phyloP scores from a whole-genome alignment of 2,329 filamentous ascomycete genomes.

The Aspergillus hiratsukae region DNA sequence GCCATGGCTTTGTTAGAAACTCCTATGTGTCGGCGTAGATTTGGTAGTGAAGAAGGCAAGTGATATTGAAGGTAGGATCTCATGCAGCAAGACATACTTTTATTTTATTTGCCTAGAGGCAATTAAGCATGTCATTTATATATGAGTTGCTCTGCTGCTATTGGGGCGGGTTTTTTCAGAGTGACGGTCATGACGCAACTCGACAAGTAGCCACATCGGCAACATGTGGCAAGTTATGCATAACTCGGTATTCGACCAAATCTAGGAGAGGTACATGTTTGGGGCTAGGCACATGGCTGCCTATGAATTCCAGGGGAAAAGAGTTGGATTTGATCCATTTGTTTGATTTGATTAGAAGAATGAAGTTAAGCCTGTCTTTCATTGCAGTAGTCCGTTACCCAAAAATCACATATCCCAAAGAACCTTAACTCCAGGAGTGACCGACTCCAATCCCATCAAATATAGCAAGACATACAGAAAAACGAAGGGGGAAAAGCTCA shows the following conservation, averaged over 20 bases:
- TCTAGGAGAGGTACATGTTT: background rate
- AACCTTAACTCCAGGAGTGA: background rate
- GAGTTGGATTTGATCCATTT: background rate
- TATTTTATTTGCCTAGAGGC: background rate
- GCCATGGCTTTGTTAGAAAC: background rate
- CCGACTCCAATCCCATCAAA: background rate
- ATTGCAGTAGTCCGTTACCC: background rate
- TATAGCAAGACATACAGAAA: background rate
- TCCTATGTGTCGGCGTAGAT: background rate
- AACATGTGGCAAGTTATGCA: background rate
- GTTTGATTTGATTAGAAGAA: background rate
- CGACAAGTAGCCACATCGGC: background rate
- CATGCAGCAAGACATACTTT: background rate
- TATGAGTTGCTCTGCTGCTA: background rate
- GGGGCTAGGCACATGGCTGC: background rate
- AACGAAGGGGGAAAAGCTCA: background rate
- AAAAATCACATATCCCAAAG: background rate
- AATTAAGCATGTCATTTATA: background rate
- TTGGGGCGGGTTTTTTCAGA: background rate
- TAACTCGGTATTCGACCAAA: background rate
- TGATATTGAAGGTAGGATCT: background rate
- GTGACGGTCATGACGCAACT: constrained; percentile 1
- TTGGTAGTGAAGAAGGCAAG: background rate
- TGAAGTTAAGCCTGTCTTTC: background rate
- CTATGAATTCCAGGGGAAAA: background rate